Evolutionary conservation across 2,329 filamentous ascomycete genomes (phyloP), one percentile per base, ranked within the genome.

Genomic region (Chaetomiaceae sp.): DNA sequence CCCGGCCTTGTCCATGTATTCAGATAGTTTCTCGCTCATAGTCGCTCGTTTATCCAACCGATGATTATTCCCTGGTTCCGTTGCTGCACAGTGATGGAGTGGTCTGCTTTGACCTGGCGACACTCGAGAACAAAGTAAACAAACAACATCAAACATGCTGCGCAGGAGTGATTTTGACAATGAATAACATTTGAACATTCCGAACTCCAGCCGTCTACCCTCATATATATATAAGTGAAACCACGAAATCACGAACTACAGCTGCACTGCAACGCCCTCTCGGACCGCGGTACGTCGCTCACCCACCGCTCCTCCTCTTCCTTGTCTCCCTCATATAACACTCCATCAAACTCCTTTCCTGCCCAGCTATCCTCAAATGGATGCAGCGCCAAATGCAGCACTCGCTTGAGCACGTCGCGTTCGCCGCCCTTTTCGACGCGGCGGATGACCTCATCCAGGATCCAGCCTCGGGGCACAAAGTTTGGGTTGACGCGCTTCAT

Each of bases 401-500:
- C 78, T 27, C 85, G 78, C 12, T 81, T 76, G 40, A 99, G 69
- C 33, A 97, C 84, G 8, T 91, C 85, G 51, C 89, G 78, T 65
- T 99, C 91, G 2, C 84, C 83, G 47, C 85, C 83, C 67, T 89
- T 89, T 70, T 97, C 90, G 0, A 97, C 91, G 9, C 89, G 81
- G 42, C 87, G 82, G 61, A 99, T 97, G 14, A 99, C 69, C 70
- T 99, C 94, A 67, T 97, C 92, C 19, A 99, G 76, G 47, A 99
- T 82, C 91, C 92, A 99, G 17, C 88, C 85, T 43, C 91, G 82
- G 0, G 94, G 90, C 0, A 96, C 77, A 65, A 99, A 99, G 73
- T 89, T 96, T 2, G 94, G 94, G 66, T 99, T 99, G 20, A 91
- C 87, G 23, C 74, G 76, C 72, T 88, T 89, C 94, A 97, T 97